Conservation (phyloP, 2,329 filamentous ascomycete species). For the Colletotrichum musicola region DNA sequence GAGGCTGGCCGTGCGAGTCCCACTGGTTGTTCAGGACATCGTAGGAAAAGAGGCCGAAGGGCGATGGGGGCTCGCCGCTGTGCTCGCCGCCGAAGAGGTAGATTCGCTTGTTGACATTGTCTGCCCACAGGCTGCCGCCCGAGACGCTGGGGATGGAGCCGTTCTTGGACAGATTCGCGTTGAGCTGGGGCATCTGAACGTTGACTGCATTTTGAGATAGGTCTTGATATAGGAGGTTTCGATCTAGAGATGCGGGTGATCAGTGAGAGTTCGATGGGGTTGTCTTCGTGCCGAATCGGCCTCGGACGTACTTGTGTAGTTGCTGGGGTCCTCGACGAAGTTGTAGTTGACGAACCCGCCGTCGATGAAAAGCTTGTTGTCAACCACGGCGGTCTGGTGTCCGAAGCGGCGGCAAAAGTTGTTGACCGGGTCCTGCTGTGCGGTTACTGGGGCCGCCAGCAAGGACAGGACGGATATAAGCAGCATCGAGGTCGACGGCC, state of each 20-base stretch:
- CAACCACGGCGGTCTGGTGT: constrained; percentile 72
- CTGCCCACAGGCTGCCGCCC: constrained; percentile 68
- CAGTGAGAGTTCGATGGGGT: neutral
- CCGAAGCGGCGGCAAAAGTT: constrained; percentile 68
- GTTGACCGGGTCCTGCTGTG: constrained; percentile 63
- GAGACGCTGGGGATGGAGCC: constrained; percentile 62
- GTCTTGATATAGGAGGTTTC: constrained; percentile 69
- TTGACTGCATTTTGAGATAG: constrained; percentile 56
- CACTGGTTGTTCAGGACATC: constrained; percentile 69
- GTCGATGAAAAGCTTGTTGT: constrained; percentile 72
- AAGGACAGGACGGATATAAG: constrained; percentile 15
- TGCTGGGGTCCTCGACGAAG: constrained; percentile 49
- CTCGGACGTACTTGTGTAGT: constrained; percentile 66
- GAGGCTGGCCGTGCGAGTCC: constrained; percentile 59
- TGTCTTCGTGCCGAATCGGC: neutral
- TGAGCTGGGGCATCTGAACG: constrained; percentile 63
- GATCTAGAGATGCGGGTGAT: constrained; percentile 52
- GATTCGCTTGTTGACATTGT: constrained; percentile 72
- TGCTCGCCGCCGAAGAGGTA: constrained; percentile 74
- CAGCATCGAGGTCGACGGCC: neutral
- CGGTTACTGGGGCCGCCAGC: constrained; percentile 34
- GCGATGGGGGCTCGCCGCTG: constrained; percentile 54
- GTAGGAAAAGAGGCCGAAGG: constrained; percentile 67
- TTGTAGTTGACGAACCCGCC: constrained; percentile 70
- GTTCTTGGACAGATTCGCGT: constrained; percentile 71